These are phyloP conservation scores for Xylariaceae sp. DNA, from an alignment of 2,329 filamentous ascomycete genomes.

Conservation along the genomic window DNA sequence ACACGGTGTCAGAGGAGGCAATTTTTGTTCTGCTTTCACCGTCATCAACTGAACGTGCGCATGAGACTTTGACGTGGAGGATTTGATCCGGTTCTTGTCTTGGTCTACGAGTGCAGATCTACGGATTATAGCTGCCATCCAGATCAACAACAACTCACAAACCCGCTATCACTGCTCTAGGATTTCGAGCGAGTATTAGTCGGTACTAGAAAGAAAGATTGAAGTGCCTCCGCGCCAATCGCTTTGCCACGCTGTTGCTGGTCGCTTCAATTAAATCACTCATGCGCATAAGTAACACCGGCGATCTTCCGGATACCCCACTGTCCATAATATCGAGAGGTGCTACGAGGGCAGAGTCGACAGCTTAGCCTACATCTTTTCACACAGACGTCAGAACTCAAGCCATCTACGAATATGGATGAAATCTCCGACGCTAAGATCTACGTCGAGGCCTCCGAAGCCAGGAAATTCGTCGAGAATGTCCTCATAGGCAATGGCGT, in stretches of 20 bases:
- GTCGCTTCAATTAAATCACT: not conserved
- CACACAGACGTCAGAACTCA: not conserved
- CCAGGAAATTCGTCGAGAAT: conserved; percentile 44
- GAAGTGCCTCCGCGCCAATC: not conserved
- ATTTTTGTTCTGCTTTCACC: not conserved
- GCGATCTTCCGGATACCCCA: not conserved
- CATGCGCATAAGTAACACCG: not conserved
- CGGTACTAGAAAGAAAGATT: not conserved
- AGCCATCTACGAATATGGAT: conserved; percentile 22
- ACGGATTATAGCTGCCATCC: not conserved
- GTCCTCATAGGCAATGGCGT: conserved; percentile 60
- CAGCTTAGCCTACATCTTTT: not conserved
- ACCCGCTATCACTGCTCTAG: not conserved
- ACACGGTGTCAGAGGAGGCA: not conserved
- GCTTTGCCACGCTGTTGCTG: not conserved
- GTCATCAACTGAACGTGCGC: not conserved
- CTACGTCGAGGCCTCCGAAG: conserved; percentile 38
- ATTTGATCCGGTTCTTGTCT: no score
- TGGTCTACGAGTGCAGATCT: no score
- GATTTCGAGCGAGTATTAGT: not conserved
- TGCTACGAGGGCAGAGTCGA: not conserved
- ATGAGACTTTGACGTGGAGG: not conserved
- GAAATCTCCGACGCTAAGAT: conserved; percentile 25
- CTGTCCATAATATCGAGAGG: not conserved
- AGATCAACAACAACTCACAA: not conserved